Percentiles rank a stretch among this genome's conserved stretches.
These are phyloP conservation scores for Ophiocordyceps robertsii DNA, from an alignment of 2,329 filamentous ascomycete genomes.

Conservation along the genomic window DNA sequence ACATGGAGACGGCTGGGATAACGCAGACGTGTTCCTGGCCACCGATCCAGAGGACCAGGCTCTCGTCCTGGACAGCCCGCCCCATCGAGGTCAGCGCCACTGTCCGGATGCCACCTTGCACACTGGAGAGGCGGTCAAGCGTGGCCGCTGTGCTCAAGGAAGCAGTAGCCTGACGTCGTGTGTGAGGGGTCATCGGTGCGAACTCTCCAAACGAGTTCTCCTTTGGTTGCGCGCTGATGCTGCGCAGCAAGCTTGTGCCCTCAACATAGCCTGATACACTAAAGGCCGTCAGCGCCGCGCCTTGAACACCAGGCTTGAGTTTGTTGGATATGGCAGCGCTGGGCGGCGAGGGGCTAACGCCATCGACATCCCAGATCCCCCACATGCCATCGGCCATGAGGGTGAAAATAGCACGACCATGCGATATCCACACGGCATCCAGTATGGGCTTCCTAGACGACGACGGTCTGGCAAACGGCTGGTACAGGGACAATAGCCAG, in stretches of 20 bases:
- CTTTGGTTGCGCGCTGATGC: constrained; percentile 18
- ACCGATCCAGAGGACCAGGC: constrained; percentile 42
- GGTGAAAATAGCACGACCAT: constrained; percentile 44
- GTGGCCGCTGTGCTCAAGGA: constrained; percentile 27
- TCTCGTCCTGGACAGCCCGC: constrained; percentile 36
- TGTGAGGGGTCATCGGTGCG: constrained; percentile 51
- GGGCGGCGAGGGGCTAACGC: constrained; percentile 31
- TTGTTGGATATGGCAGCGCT: constrained; percentile 33
- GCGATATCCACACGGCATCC: constrained; percentile 47
- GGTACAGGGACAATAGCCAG: constrained; percentile 50
- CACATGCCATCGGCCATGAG: constrained; percentile 51
- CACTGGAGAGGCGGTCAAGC: constrained; percentile 35
- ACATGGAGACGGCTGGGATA: constrained; percentile 39
- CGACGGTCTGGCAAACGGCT: constrained; percentile 36
- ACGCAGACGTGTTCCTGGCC: constrained; percentile 42
- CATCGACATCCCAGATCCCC: constrained; percentile 56
- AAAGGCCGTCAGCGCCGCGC: constrained; percentile 45
- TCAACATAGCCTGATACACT: constrained; percentile 46
- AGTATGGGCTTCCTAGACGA: constrained; percentile 44
- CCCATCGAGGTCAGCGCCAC: constrained; percentile 28
- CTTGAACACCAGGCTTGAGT: constrained; percentile 36
- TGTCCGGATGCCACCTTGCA: constrained; percentile 39
- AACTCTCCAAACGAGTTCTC: constrained; percentile 34
- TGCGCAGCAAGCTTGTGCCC: constrained; percentile 41
- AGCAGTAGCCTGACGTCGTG: constrained; percentile 37